Conservation (phyloP, 2,329 filamentous ascomycete species). For the Aspergillus sp. region DNA sequence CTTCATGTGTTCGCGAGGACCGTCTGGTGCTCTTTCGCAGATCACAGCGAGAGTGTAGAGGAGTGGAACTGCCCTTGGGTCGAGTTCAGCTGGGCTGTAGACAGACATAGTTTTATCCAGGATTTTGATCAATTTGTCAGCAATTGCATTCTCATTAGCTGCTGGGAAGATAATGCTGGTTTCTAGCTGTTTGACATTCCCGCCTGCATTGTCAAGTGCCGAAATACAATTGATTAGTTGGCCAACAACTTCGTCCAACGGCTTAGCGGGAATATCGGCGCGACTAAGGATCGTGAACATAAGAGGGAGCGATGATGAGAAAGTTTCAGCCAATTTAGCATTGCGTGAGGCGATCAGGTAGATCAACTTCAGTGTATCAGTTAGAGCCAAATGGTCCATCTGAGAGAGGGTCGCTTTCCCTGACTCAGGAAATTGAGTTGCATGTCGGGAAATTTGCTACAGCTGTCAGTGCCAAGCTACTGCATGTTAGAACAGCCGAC, state of each 20-base stretch:
- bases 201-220: constrained; percentile 63
- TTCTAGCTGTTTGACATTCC: constrained; percentile 41
- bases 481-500: constrained; percentile 1
- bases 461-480: constrained; percentile 11
- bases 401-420: constrained; percentile 27
- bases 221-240: constrained; percentile 73
- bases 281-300: constrained; percentile 63
- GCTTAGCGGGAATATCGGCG: constrained; percentile 54
- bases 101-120: constrained; percentile 59
- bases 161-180: constrained; percentile 60
- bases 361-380: constrained; percentile 76
- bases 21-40: constrained; percentile 60
- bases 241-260: constrained; percentile 65
- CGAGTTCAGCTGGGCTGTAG: constrained; percentile 64
- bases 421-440: constrained; percentile 46
- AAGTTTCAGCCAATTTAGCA: constrained; percentile 53
- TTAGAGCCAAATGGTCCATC: constrained; percentile 70
- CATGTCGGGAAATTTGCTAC: constrained; percentile 64
- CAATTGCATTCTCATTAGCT: constrained; percentile 52
- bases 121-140: constrained; percentile 61
- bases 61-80: constrained; percentile 63
- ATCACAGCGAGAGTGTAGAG: constrained; percentile 66
- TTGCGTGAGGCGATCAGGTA: constrained; percentile 82
- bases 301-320: constrained; percentile 61
- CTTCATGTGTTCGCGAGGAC: constrained; percentile 58